Percentiles rank a stretch among this genome's conserved stretches.
phyloP scores from a whole-genome alignment of 495 filamentous ascomycete species.

The Penicillium manginii region DNA sequence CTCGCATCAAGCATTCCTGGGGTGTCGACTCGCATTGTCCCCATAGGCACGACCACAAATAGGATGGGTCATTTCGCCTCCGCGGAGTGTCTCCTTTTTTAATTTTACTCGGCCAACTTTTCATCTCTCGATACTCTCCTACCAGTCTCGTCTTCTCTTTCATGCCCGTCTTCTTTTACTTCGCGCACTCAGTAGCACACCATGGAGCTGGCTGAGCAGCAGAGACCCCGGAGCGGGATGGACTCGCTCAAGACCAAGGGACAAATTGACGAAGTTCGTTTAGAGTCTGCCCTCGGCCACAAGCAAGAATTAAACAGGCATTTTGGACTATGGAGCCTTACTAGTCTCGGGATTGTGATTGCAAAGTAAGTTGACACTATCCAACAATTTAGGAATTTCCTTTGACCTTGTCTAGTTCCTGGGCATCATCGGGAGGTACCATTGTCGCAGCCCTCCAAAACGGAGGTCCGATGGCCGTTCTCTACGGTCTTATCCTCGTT shows the following conservation, averaged over 20 bases:
- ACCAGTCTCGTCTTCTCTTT: not conserved
- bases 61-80: constrained; percentile 16
- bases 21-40: constrained; percentile 15
- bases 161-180: not conserved
- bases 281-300: constrained; percentile 49
- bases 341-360: constrained; percentile 50
- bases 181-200: not conserved
- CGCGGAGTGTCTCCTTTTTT: constrained; percentile 10
- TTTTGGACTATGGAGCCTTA: constrained; percentile 48
- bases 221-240: constrained; percentile 11
- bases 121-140: not conserved
- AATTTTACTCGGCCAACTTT: not conserved
- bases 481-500: constrained; percentile 49
- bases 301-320: constrained; percentile 46
- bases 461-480: constrained; percentile 47
- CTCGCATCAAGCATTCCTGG: constrained; percentile 30
- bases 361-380: constrained; percentile 40
- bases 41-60: constrained; percentile 8
- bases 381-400: not conserved
- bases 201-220: constrained; percentile 16
- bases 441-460: constrained; percentile 48
- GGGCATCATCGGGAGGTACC: constrained; percentile 48
- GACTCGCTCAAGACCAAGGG: constrained; percentile 18
- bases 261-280: constrained; percentile 41
- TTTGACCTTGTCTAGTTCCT: constrained; percentile 32